Evolutionary conservation across 2,329 filamentous ascomycete species (phyloP).

Genomic region (Colletotrichum higginsianum): DNA sequence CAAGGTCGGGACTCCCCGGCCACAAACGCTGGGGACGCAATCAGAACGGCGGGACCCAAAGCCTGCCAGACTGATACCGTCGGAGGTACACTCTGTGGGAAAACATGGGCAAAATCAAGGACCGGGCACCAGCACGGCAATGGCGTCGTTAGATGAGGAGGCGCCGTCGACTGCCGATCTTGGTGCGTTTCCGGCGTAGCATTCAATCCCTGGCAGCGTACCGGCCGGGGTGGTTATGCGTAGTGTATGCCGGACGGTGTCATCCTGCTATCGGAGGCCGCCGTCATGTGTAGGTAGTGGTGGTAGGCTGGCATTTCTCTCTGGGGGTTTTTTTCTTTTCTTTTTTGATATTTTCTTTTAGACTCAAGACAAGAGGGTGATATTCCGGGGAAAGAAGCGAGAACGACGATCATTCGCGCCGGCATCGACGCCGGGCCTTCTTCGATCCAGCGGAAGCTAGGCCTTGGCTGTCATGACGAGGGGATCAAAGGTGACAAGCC

Average conservation of each 20-base stretch:
- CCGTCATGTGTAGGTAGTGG: neutral
- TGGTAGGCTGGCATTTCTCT: neutral
- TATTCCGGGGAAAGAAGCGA: neutral
- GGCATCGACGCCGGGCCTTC: neutral
- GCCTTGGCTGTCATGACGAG: neutral
- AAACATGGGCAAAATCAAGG: neutral
- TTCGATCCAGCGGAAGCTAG: neutral
- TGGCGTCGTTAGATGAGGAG: neutral
- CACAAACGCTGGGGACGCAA: conserved; percentile 3
- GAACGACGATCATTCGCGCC: neutral
- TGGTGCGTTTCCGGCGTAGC: conserved; percentile 5
- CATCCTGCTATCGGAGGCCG: neutral
- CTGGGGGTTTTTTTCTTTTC: too few species aligned
- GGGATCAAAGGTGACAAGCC: neutral
- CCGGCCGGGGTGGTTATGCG: neutral
- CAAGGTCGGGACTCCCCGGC: conserved; percentile 14
- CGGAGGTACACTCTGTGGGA: conserved; percentile 2
- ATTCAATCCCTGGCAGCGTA: neutral
- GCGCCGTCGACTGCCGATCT: conserved; percentile 14
- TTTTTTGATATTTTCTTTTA: neutral
- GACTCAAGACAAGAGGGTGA: conserved; percentile 15
- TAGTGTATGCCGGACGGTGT: neutral
- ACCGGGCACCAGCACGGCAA: neutral
- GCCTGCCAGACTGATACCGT: conserved; percentile 17
- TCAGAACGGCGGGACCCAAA: conserved; percentile 18